A percentile compares a stretch with the other conserved stretches of the same genome.
Conservation (phyloP, 371 early-diverging fungal genomes). For the Zychaea mexicana region DNA sequence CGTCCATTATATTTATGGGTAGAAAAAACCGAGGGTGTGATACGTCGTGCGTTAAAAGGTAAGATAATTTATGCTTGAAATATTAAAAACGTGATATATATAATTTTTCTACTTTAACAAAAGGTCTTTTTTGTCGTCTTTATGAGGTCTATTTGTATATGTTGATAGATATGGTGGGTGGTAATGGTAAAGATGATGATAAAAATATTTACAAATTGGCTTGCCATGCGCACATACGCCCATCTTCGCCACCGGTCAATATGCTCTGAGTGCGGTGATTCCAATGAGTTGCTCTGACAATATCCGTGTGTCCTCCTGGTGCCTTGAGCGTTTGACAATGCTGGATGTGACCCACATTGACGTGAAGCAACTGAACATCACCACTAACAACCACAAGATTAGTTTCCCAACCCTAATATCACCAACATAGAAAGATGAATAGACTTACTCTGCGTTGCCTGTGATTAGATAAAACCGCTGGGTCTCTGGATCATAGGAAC, state of each 20-base stretch:
- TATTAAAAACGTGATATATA: too few relatives aligned
- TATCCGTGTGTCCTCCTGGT: constrained; percentile 64
- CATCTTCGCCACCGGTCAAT: constrained; percentile 79
- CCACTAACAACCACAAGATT: too few relatives aligned
- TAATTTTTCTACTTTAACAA: too few relatives aligned
- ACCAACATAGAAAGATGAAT: neutral
- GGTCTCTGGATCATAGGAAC: constrained; percentile 66
- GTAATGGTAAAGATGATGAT: neutral
- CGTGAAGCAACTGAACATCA: constrained; percentile 71
- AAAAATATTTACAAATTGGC: constrained; percentile 10
- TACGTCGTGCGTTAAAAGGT: too few relatives aligned
- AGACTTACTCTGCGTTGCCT: constrained; percentile 78
- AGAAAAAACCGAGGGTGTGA: too few relatives aligned
- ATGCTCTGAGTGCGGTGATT: constrained; percentile 58
- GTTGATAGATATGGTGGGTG: too few relatives aligned
- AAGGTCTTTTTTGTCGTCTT: too few relatives aligned
- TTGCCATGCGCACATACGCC: constrained; percentile 72
- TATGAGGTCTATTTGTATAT: too few relatives aligned
- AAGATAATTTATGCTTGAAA: too few relatives aligned
- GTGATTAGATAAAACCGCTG: constrained; percentile 81
- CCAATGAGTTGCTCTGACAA: constrained; percentile 75
- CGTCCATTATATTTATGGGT: neutral
- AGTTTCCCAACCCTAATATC: too few relatives aligned
- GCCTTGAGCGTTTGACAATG: constrained; percentile 58
- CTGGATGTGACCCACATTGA: constrained; percentile 69